A percentile compares a stretch with the other conserved stretches of the same genome.
Conservation (phyloP, 2,329 filamentous ascomycete genomes). For the Aspergillus neoniger region DNA sequence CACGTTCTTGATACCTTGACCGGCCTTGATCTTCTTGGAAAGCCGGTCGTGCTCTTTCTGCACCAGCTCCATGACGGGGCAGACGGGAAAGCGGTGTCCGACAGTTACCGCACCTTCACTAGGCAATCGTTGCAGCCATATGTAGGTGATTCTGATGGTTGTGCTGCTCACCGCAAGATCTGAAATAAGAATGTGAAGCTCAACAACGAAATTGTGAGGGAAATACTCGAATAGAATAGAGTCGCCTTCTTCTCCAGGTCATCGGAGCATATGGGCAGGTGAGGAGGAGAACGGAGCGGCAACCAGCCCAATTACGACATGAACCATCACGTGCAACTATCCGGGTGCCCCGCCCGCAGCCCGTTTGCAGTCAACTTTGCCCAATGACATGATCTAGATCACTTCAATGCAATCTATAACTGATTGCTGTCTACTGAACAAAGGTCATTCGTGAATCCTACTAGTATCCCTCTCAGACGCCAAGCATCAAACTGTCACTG, state of each 20-base stretch:
- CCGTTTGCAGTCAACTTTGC: neutral
- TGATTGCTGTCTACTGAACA: too few relatives aligned
- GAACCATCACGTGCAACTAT: conserved; percentile 12
- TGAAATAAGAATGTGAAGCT: neutral
- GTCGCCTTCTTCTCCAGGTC: neutral
- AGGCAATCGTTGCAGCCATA: conserved; percentile 28
- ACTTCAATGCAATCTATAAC: too few relatives aligned
- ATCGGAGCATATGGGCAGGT: neutral
- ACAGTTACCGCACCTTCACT: conserved; percentile 31
- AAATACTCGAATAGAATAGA: neutral
- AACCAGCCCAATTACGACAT: conserved; percentile 16
- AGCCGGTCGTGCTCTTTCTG: conserved; percentile 75
- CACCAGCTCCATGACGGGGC: conserved; percentile 60
- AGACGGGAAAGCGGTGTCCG: conserved; percentile 28
- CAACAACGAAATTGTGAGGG: neutral
- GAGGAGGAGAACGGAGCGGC: neutral
- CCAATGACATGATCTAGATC: neutral
- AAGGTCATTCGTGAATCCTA: neutral
- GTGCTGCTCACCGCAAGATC: neutral
- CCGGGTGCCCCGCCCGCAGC: neutral
- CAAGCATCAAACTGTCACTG: neutral
- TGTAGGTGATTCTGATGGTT: neutral
- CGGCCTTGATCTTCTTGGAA: conserved; percentile 67
- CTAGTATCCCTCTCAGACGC: neutral
- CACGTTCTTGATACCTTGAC: conserved; percentile 73